phyloP scores from a whole-genome alignment of 2,329 filamentous ascomycete genomes.

The Aureobasidium sp. region DNA sequence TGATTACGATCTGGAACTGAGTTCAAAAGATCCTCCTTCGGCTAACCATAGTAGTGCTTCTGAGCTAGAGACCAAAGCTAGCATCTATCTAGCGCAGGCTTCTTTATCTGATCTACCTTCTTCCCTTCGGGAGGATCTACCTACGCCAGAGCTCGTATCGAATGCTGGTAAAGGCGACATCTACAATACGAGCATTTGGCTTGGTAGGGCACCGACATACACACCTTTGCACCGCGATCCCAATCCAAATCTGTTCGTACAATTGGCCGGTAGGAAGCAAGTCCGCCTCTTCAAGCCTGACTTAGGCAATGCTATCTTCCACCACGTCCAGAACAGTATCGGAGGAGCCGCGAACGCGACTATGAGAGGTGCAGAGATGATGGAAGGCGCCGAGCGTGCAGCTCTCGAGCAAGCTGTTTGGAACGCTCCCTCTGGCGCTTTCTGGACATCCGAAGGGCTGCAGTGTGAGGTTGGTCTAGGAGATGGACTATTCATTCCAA shows the following conservation, averaged over 20 bases:
- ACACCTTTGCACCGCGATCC: conserved; percentile 89
- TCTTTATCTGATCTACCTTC: conserved; percentile 60
- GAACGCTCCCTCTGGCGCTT: conserved; percentile 31
- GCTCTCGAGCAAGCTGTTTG: conserved; percentile 64
- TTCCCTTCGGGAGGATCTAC: conserved; percentile 55
- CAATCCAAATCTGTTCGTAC: conserved; percentile 86
- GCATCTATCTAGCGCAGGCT: conserved; percentile 82
- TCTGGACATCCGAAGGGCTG: conserved; percentile 24
- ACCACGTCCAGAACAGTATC: conserved; percentile 33
- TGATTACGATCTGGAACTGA: too few species aligned
- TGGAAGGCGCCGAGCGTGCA: conserved; percentile 65
- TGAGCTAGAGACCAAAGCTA: conserved; percentile 14
- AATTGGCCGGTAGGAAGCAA: conserved; percentile 64
- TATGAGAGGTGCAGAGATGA: conserved; percentile 81
- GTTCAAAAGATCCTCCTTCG: too few species aligned
- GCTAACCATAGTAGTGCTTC: too few species aligned
- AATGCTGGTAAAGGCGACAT: conserved; percentile 66
- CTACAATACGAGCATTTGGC: conserved; percentile 82
- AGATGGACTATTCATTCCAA: conserved; percentile 69
- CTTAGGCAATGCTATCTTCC: conserved; percentile 57
- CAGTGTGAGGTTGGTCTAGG: conserved; percentile 54
- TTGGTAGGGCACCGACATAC: conserved; percentile 77
- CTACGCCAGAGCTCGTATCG: conserved; percentile 55
- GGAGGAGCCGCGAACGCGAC: conserved; percentile 33
- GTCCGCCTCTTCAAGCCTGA: conserved; percentile 61